Evolutionary conservation across 345 rosid genomes (phyloP), one percentile per base, ranked within the genome.

Genomic region (Odontarrhena argentea): DNA sequence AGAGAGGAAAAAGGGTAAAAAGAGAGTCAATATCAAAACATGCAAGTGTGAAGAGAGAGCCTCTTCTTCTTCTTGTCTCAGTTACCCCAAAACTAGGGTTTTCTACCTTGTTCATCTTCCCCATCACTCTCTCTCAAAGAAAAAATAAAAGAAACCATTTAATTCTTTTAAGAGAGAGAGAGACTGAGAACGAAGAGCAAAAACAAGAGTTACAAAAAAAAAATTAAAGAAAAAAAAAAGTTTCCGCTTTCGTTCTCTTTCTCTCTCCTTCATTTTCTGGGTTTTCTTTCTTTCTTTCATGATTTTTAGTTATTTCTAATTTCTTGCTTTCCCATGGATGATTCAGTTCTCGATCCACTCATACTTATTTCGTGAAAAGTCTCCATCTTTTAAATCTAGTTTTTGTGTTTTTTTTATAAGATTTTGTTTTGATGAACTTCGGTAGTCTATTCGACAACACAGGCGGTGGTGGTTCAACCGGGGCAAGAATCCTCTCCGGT

Each of bases 171-270:
- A 52, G 10, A 70, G 26, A 62, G 68, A 85, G 96, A 84, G 82
- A 77, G 96, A 74, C 82, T 80, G 92, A 88, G 96, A 88, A 88
- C 79, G 86, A 83, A 73, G 89, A 65, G 92, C 85, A 73, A 40
- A 56, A 3, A 10, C 22, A 18, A 69, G 49, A 58, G 45, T 32
- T 32, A 54, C 37, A 50, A 9, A 18, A 1, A 51, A 51, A 13
- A 28, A 51, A 9, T 18, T 18, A 18, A 18, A 59, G 42, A 60
- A 43, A 36, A 37, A 80, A 81, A 79, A 34, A 41, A 36, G 9
- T 64, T 73, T 70, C 88, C 78, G 83, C 88, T 81, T 63, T 74
- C 85, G 87, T 87, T 74, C 78, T 74, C 78, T 28, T 74, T 74
- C 78, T 74, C 78, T 74, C 78, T 74, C 74, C 51, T 68, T 65